phyloP scores from a whole-genome alignment of 2,329 filamentous ascomycete species.

The Alternaria gansuensis region DNA sequence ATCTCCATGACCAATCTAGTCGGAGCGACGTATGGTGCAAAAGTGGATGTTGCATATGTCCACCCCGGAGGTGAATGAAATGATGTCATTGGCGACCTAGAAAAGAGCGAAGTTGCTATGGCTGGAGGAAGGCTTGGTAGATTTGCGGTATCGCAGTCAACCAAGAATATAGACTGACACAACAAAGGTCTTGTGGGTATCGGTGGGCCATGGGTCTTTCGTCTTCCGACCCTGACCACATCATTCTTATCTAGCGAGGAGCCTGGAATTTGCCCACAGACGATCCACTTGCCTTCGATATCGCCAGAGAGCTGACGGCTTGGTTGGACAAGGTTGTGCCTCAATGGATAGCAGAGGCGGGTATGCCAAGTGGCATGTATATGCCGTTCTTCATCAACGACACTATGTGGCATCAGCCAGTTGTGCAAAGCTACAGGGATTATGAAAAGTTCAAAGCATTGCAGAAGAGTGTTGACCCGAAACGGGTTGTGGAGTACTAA shows the following conservation, averaged over 20 bases:
- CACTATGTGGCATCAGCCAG: conserved; percentile 35
- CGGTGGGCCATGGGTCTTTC: conserved; percentile 37
- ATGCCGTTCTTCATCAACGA: conserved; percentile 39
- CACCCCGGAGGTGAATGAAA: conserved; percentile 55
- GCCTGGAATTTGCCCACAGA: conserved; percentile 29
- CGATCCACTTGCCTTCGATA: conserved; percentile 22
- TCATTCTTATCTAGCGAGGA: conserved; percentile 36
- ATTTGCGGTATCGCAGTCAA: neutral
- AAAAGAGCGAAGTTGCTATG: conserved; percentile 49
- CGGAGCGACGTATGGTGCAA: conserved; percentile 49
- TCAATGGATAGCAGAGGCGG: conserved; percentile 35
- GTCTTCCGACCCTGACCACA: conserved; percentile 31
- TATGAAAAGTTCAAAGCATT: conserved; percentile 33
- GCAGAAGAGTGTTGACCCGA: conserved; percentile 33
- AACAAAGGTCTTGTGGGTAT: conserved; percentile 34
- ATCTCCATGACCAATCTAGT: conserved; percentile 49
- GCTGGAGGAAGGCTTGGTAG: conserved; percentile 39
- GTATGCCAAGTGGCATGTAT: conserved; percentile 28
- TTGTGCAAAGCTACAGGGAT: conserved; percentile 32
- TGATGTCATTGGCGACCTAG: conserved; percentile 50
- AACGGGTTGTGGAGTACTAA: conserved; percentile 33
- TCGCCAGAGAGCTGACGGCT: conserved; percentile 31
- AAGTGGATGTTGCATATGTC: conserved; percentile 50
- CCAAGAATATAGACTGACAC: conserved; percentile 5
- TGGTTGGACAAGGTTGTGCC: conserved; percentile 37